A percentile compares a stretch with the other conserved stretches of the same genome.
Evolutionary conservation across 2,329 filamentous ascomycete genomes (phyloP).

Genomic region (Cladorrhinum sp.): DNA sequence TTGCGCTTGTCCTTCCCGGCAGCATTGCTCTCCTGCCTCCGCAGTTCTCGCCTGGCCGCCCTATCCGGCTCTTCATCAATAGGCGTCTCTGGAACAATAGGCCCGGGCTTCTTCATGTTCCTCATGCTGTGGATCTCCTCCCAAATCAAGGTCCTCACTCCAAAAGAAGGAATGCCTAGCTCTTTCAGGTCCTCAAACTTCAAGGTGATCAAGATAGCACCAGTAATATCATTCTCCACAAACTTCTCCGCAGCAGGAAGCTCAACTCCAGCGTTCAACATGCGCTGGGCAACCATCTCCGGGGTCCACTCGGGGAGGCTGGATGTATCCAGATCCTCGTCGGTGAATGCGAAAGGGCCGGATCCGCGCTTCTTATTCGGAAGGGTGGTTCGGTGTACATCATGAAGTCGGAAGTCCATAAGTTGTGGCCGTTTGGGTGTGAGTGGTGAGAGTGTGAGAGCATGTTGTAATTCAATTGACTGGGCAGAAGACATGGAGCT

Average conservation of each 20-base stretch:
- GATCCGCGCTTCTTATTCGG: slow-evolving; percentile 40
- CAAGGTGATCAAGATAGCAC: slow-evolving; percentile 80
- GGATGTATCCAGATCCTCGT: slow-evolving; percentile 55
- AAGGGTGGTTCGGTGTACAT: slow-evolving; percentile 39
- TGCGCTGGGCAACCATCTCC: slow-evolving; percentile 78
- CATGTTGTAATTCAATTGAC: slow-evolving; percentile 47
- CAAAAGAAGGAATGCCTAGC: slow-evolving; percentile 76
- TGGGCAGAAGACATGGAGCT: slow-evolving; percentile 59
- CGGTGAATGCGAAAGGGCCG: slow-evolving; percentile 56
- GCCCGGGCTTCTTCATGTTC: slow-evolving; percentile 50
- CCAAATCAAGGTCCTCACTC: slow-evolving; percentile 76
- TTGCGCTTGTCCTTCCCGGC: slow-evolving; percentile 38
- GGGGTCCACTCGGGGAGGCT: slow-evolving; percentile 67
- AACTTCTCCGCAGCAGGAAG: slow-evolving; percentile 76
- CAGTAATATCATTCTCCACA: slow-evolving; percentile 87
- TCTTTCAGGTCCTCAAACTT: slow-evolving; percentile 87
- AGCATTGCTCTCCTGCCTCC: slow-evolving; percentile 37
- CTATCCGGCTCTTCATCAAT: slow-evolving; percentile 59
- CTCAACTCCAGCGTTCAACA: slow-evolving; percentile 81
- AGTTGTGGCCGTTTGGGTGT: slow-evolving; percentile 58
- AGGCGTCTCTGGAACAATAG: slow-evolving; percentile 51
- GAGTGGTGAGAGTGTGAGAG: slow-evolving; percentile 69
- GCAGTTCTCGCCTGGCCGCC: slow-evolving; percentile 46
- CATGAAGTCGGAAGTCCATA: slow-evolving; percentile 36
- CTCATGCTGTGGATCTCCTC: slow-evolving; percentile 71